Evolutionary conservation across 2,329 filamentous ascomycete species (phyloP), one percentile per base, ranked within the genome.

Genomic region (Fusarium sp.): DNA sequence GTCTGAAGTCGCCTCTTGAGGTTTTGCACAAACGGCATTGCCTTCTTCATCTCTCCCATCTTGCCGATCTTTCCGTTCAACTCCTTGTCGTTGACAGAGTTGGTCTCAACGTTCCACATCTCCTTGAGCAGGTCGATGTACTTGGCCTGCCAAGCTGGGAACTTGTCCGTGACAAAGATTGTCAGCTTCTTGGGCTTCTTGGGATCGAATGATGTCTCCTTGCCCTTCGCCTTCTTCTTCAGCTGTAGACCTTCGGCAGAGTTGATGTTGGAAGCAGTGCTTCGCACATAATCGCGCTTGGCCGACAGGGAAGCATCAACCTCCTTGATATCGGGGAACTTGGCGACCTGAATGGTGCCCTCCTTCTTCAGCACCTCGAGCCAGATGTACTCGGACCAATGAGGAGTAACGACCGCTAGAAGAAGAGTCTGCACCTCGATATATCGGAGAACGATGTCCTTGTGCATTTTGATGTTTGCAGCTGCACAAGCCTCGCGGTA

Each of bases 371-470:
- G 88, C 3, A 98, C 89, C 80, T 98, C 95, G 55, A 92, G 88
- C 93, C 94, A 98, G 76, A 99, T 89, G 80, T 97, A 92, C 77
- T 99, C 96, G 46, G 93, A 86, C 91, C 94, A 98, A 81, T 99
- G 96, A 60, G 96, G 95, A 4, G 95, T 90, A 66, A 98, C 90
- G 51, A 94, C 92, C 5, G 91, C 87, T 71, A 98, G 83, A 75
- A 97, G 85, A 50, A 97, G 85, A 45, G 92, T 90, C 79, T 97
- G 95, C 20, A 96, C 85, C 81, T 96, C 91, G 70, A 97, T 89
- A 80, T 96, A 99, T 71, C 90, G 88, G 72, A 88, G 82, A 32
- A 95, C 86, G 13, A 96, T 83, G 69, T 94, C 92, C 71, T 88
- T 87, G 82, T 98, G 94, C 90, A 98, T 95, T 73, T 92, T 90